Conservation (phyloP, 2,329 filamentous ascomycete species). For the Alternaria dauci region DNA sequence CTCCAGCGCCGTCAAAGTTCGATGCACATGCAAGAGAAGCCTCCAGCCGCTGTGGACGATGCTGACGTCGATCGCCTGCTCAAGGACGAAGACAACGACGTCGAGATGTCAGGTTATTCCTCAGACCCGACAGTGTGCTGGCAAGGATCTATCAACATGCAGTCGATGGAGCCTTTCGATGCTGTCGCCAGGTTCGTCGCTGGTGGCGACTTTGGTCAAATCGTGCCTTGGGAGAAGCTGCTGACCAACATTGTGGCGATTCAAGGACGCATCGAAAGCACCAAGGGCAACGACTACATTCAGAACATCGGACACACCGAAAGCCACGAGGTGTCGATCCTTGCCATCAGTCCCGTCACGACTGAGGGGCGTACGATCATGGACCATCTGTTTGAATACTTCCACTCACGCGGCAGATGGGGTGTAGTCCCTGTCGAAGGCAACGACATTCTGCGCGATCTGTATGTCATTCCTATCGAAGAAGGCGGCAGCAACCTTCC, state of each 20-base stretch:
- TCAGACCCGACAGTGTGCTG: slow-evolving; percentile 72
- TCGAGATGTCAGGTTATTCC: slow-evolving; percentile 78
- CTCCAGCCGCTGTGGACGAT: slow-evolving; percentile 72
- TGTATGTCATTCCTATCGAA: slow-evolving; percentile 88
- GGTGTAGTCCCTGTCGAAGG: slow-evolving; percentile 73
- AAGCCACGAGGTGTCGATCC: slow-evolving; percentile 83
- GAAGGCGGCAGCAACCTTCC: slow-evolving; percentile 74
- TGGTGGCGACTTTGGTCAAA: slow-evolving; percentile 77
- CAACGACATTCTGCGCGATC: slow-evolving; percentile 83
- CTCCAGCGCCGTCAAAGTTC: slow-evolving; percentile 60
- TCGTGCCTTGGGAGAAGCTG: slow-evolving; percentile 76
- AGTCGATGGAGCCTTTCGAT: slow-evolving; percentile 75
- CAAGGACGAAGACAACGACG: slow-evolving; percentile 79
- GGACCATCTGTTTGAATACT: slow-evolving; percentile 84
- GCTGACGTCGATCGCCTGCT: slow-evolving; percentile 90
- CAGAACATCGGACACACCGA: slow-evolving; percentile 84
- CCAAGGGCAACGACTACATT: slow-evolving; percentile 88
- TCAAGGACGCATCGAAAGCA: slow-evolving; percentile 80
- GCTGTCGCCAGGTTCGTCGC: slow-evolving; percentile 84
- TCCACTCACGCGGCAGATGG: slow-evolving; percentile 80
- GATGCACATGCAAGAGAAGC: slow-evolving; percentile 53
- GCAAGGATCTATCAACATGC: slow-evolving; percentile 66
- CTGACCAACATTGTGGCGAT: slow-evolving; percentile 75
- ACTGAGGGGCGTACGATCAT: slow-evolving; percentile 69
- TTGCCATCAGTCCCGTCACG: slow-evolving; percentile 72